Base-by-base conservation (phyloP, 768 basidiomycete species). In the Dioszegia aurantiaca region DNA sequence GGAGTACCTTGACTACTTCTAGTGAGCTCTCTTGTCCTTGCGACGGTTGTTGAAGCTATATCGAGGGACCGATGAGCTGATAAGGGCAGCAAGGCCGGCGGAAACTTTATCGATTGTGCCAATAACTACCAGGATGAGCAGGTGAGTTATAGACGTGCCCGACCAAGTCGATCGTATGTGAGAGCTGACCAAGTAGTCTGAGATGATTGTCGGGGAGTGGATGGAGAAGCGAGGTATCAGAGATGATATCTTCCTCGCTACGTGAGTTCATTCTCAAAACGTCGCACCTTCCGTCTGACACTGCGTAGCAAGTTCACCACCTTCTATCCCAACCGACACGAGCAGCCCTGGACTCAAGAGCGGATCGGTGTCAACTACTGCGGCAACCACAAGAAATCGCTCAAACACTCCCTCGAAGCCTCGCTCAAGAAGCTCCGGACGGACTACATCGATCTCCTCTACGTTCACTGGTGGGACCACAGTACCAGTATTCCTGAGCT, bases 171-270 rank as follows among this genome's bases (percentile, higher is more conserved):
- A n/a, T 2, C 27, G 5, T 19, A 24, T 24, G 33, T 31, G 28
- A 19, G 82, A 81, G 59, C 31, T 37, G 4, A 37, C 19, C 21
- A 17, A 3, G 3, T 67, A 79, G n/a, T 83, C 82, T 3, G 85
- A 87, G 67, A 66, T 71, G 58, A 80, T 81, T 62, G 78, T 83
- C 28, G 83, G 82, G 3, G 80, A 82, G 61, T 83, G 82, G 82
- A 77, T 79, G 49, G 76, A 79, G 48, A 60, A 69, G 52, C 69
- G 79, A 19, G 75, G 75, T 0, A 80, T 79, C 56, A 73, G 81
- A 19, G 78, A 82, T 59, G 79, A 81, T 42, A 73, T 82, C 2
- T 78, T 81, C 51, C 72, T 82, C 24, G 81, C 81, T 0, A 80
- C 80, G 56, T 81, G 79, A 72, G 61, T 55, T 14, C 48, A 4